Evolutionary conservation across 2,329 filamentous ascomycete genomes (phyloP).

Genomic region (Lecanicillium sp.): DNA sequence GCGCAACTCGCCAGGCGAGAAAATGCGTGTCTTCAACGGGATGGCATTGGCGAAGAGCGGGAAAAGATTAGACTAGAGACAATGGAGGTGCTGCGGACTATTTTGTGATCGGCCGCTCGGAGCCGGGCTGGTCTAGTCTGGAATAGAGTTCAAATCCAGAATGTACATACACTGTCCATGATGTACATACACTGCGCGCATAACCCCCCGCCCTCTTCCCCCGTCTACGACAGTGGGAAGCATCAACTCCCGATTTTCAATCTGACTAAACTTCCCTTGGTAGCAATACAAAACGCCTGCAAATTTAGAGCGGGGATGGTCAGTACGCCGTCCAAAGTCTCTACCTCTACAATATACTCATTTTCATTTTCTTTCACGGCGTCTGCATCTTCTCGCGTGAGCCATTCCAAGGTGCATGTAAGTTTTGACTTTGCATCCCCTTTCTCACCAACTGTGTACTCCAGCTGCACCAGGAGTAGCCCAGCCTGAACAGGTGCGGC

Average conservation of each 20-base stretch:
- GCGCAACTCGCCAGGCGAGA: conserved; percentile 1
- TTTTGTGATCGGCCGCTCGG: background rate
- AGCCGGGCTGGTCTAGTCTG: too few relatives aligned
- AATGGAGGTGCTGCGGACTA: conserved; percentile 1
- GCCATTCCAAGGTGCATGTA: background rate
- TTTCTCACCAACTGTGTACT: background rate
- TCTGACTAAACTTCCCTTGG: too few relatives aligned
- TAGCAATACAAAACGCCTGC: too few relatives aligned
- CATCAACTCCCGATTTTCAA: too few relatives aligned
- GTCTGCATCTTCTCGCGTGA: background rate
- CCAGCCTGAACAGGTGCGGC: conserved; percentile 1
- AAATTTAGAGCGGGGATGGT: too few relatives aligned
- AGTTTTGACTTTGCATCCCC: background rate
- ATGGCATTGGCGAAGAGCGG: background rate
- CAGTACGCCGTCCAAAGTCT: background rate
- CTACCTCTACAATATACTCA: background rate
- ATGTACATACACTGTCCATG: too few relatives aligned
- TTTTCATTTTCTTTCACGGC: background rate
- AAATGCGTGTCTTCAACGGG: background rate
- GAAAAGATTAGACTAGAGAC: background rate
- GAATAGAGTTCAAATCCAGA: too few relatives aligned
- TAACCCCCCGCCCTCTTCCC: too few relatives aligned
- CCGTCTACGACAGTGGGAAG: too few relatives aligned
- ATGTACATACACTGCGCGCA: too few relatives aligned
- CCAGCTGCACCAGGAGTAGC: background rate